These are phyloP conservation scores for Penicillium palitans DNA, from an alignment of 2,329 filamentous ascomycete genomes.

Conservation along the genomic window DNA sequence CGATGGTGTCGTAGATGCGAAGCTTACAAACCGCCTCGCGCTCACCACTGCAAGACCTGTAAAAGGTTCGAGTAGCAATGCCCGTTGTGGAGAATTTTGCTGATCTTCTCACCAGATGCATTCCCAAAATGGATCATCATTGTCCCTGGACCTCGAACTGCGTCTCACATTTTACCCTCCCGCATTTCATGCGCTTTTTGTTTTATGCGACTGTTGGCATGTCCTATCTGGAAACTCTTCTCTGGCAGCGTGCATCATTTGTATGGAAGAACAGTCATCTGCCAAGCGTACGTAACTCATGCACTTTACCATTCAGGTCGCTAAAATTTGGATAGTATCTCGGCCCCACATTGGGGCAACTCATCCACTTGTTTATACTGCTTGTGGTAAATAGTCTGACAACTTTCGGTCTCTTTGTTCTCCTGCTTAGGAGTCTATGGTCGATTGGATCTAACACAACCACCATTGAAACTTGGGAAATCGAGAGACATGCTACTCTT, in stretches of 20 bases:
- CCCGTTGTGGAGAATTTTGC: background rate
- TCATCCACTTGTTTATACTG: constrained; percentile 58
- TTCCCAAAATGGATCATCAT: constrained; percentile 67
- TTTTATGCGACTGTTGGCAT: constrained; percentile 61
- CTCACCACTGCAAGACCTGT: constrained; percentile 66
- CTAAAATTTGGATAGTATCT: constrained; percentile 51
- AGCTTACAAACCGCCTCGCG: constrained; percentile 60
- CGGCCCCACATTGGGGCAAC: constrained; percentile 55
- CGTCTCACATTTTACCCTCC: constrained; percentile 65
- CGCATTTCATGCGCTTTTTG: constrained; percentile 65
- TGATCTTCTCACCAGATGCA: constrained; percentile 50
- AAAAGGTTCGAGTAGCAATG: constrained; percentile 48
- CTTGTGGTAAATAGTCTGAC: constrained; percentile 57
- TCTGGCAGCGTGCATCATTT: constrained; percentile 53
- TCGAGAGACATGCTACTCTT: constrained; percentile 50
- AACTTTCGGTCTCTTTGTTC: constrained; percentile 55
- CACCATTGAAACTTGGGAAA: constrained; percentile 66
- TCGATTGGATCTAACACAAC: constrained; percentile 59
- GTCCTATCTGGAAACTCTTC: constrained; percentile 55
- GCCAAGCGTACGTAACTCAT: constrained; percentile 53
- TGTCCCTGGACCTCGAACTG: constrained; percentile 68
- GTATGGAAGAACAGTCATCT: constrained; percentile 58
- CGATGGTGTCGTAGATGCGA: constrained; percentile 65
- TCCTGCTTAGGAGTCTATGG: constrained; percentile 58
- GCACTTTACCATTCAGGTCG: background rate